Evolutionary conservation across 352 stramenopile genomes (phyloP).

Genomic region (Globisporangium cederbergense): DNA sequence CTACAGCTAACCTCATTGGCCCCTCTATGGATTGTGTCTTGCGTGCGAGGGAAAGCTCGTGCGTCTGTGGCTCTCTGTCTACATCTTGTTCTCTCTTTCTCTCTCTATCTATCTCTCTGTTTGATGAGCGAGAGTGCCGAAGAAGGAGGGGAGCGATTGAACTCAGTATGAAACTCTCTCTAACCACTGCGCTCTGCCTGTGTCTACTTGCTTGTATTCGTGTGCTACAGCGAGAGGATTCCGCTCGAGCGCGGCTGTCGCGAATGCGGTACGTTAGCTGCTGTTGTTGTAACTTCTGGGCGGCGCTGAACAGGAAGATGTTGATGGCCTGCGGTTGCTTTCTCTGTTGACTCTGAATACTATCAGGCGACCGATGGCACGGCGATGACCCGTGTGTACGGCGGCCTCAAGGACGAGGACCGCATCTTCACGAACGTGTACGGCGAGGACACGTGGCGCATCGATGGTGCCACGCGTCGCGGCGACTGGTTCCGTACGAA

Average conservation of each 20-base stretch:
- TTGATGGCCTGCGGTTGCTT: background rate
- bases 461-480: slow-evolving; percentile 87
- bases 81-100: background rate
- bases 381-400: slow-evolving; percentile 87
- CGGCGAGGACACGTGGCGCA: slow-evolving; percentile 92
- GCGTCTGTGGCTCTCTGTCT: background rate
- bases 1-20: background rate
- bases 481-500: slow-evolving; percentile 97
- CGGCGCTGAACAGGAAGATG: background rate
- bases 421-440: slow-evolving; percentile 99
- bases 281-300: background rate
- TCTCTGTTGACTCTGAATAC: slow-evolving; percentile 5
- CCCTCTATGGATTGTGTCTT: background rate
- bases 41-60: background rate
- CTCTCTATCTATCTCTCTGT: too few species aligned
- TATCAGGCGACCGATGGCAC: slow-evolving; percentile 37
- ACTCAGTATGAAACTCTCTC: background rate
- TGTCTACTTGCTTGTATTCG: background rate
- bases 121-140: background rate
- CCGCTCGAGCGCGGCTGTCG: slow-evolving; percentile 32
- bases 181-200: background rate
- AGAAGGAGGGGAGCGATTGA: background rate
- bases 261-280: slow-evolving; percentile 30
- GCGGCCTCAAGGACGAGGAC: slow-evolving; percentile 97
- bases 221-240: slow-evolving; percentile 9